Base-by-base conservation (phyloP, 129 eudicot species). In the Lactuca sativa region DNA sequence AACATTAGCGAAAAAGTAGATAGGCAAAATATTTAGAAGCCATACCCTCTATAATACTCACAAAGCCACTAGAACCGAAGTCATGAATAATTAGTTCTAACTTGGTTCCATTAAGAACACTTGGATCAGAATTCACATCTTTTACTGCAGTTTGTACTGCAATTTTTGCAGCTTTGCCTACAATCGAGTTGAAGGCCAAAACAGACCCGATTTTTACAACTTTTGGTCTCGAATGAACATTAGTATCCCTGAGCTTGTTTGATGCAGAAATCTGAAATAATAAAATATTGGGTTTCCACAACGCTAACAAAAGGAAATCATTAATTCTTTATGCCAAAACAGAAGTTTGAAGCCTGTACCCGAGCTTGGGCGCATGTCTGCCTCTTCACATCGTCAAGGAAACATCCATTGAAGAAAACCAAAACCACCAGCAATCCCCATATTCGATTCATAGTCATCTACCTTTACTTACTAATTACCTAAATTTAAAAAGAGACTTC, bases 41-140 rank as follows among this genome's bases (percentile, higher is more conserved):
- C 56, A 41, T 85, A 88, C 96, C 91, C 69, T 83, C 86, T 74
- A 83, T 55, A 32, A 85, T 77, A 6, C 91, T 88, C 15, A 74
- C 58, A 73, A 88, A 88, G 47, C 86, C 87, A 61, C 85, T 81
- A 71, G 36, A 79, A 58, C 83, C 59, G 67, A 74, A 65, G 59
- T 88, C 85, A 43, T 56, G 81, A 67, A 71, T 53, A n/a, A 68
- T 61, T 31, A 88, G 30, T 7, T 75, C 83, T 36, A 88, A 85
- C 67, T 75, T 82, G 70, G 88, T 85, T 69, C 83, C 91, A n/a
- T 34, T 68, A 60, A 88, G 86, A 65, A 88, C 44, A 57, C 13
- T 48, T n/a, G 88, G 83, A 69, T 77, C 74, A 70, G 85, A 74
- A 59, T 85, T 88, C 56, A 88, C 85, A 66, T 85, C 72, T 37